phyloP scores from a whole-genome alignment of 2,329 filamentous ascomycete genomes.

The Talaromyces rugulosus region DNA sequence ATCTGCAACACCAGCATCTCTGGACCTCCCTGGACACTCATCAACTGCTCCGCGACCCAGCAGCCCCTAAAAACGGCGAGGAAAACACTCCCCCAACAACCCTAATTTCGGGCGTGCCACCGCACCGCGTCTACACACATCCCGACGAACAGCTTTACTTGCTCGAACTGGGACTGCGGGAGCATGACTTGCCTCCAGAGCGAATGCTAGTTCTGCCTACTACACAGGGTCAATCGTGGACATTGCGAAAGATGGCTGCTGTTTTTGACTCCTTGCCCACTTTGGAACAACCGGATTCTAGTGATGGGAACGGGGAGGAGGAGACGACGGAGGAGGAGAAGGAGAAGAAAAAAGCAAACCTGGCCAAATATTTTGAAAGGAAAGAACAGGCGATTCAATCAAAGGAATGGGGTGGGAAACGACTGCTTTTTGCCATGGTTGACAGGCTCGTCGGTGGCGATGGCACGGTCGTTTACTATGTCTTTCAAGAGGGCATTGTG shows the following conservation, averaged over 20 bases:
- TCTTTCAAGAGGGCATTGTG: conserved; percentile 60
- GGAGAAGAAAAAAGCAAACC: conserved; percentile 21
- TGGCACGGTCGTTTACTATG: conserved; percentile 62
- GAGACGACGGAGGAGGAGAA: conserved; percentile 16
- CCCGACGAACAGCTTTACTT: conserved; percentile 62
- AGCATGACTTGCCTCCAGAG: conserved; percentile 46
- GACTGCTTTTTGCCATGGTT: conserved; percentile 55
- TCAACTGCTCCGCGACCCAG: conserved; percentile 3
- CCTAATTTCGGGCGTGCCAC: conserved; percentile 59
- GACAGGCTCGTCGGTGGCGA: conserved; percentile 49
- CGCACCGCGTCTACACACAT: conserved; percentile 58
- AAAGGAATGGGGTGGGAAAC: conserved; percentile 47
- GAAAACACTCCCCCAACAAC: conserved; percentile 34
- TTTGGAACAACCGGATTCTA: conserved; percentile 1
- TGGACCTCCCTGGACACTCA: conserved; percentile 57
- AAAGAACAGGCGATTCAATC: conserved; percentile 21
- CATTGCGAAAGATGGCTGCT: conserved; percentile 49
- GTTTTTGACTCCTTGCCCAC: conserved; percentile 53
- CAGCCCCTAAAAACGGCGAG: neutral
- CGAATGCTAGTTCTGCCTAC: conserved; percentile 59
- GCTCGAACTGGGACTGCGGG: conserved; percentile 47
- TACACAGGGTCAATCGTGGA: conserved; percentile 58
- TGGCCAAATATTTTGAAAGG: conserved; percentile 29
- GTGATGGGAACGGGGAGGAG: neutral
- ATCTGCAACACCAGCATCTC: conserved; percentile 59